Evolutionary conservation across 352 stramenopile genomes (phyloP), one percentile per base, ranked within the genome.

Genomic region (Phytophthora citrophthora): DNA sequence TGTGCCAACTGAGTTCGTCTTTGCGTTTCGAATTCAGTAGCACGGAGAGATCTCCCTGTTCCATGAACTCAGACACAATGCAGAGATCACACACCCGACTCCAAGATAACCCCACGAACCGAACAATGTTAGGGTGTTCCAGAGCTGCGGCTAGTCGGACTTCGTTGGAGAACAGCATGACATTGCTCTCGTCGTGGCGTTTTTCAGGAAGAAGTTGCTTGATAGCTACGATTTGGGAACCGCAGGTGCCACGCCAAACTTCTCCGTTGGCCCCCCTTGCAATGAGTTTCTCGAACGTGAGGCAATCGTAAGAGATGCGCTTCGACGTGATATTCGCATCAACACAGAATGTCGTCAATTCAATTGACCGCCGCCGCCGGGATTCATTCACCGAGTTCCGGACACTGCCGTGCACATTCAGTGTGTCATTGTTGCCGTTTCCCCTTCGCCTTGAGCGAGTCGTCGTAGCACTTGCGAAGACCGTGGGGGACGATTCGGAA

Each of bases 91-190:
- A 70, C 4, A 88, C 53, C 10, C 61, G 63, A 10, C 65, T 72
- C 83, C 83, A 92, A n/a, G 81, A 75, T 2, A 90, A 32, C 3
- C 83, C 78, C 13, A 90, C 70, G 45, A 90, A 91, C 5, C 67
- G 72, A 20, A 90, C 83, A n/a, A 91, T 89, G 55, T 88, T 89
- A 2, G 79, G 80, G 29, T 91, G 83, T 2, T 79, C 76, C 0
- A 91, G 61, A 24, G 64, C 57, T 0, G 83, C 74, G 0, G 72
- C 75, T 0, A 91, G 67, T 0, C 77, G 70, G 9, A 90, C 78
- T 34, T 91, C 83, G 13, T 79, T 71, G 16, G 78, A 60, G 20
- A 92, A 92, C 7, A 76, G 34, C 54, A 75, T 75, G 32, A 89
- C 62, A 10, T 76, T 70, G 3, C 32, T 54, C 15, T 72, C 54